A percentile compares a stretch with the other conserved stretches of the same genome.
Conservation (phyloP, 2,329 filamentous ascomycete species). For the Fusarium stilboides region DNA sequence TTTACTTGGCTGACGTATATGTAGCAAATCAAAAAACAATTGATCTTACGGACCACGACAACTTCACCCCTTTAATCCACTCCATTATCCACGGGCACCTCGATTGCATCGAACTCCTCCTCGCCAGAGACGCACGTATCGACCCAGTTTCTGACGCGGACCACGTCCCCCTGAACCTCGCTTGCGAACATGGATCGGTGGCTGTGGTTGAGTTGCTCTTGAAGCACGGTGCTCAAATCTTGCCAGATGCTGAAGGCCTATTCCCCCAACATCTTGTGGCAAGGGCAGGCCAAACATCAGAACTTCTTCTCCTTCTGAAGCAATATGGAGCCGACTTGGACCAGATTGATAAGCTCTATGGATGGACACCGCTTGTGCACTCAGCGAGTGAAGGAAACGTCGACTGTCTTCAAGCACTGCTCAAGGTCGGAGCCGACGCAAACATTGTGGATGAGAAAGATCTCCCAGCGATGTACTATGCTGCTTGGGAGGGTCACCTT, state of each 20-base stretch:
- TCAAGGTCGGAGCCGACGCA: conserved; percentile 84
- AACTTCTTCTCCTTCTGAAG: conserved; percentile 84
- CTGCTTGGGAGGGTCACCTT: conserved; percentile 96
- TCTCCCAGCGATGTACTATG: conserved; percentile 96
- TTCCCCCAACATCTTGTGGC: conserved; percentile 98
- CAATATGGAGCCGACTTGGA: conserved; percentile 91
- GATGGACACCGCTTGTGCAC: conserved; percentile 97
- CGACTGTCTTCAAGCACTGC: conserved; percentile 84
- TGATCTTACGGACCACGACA: conserved; percentile 93
- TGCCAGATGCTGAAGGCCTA: conserved; percentile 96
- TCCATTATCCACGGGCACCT: conserved; percentile 91
- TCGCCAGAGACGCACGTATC: conserved; percentile 84
- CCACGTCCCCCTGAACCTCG: conserved; percentile 93
- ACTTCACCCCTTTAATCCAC: conserved; percentile 96
- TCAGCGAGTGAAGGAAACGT: conserved; percentile 97
- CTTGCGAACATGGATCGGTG: conserved; percentile 92
- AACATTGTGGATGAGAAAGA: conserved; percentile 92
- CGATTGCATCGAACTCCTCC: conserved; percentile 83
- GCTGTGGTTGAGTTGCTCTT: conserved; percentile 89
- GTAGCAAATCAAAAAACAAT: conserved; percentile 81
- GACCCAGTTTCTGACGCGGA: conserved; percentile 89
- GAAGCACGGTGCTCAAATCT: conserved; percentile 82
- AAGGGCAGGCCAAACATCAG: conserved; percentile 85
- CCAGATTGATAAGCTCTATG: conserved; percentile 94
- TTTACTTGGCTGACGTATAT: conserved; percentile 22